These are phyloP conservation scores for Penicillium sp. DNA, from an alignment of 2,329 filamentous ascomycete genomes.

Conservation along the genomic window DNA sequence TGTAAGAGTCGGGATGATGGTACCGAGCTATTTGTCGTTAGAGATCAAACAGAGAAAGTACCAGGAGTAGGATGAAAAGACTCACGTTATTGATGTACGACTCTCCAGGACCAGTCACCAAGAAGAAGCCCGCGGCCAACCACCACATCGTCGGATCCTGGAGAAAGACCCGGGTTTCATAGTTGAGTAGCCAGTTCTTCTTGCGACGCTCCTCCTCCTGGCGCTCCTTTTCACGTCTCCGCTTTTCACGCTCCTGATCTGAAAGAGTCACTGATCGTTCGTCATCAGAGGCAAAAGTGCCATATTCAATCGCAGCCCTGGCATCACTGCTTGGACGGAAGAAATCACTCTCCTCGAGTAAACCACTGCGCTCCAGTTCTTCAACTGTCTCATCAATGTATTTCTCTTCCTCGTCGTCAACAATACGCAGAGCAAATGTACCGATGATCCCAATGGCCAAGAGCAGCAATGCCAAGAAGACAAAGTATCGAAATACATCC, in stretches of 20 bases:
- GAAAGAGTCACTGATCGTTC: slow-evolving; percentile 37
- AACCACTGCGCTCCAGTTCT: slow-evolving; percentile 81
- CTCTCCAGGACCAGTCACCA: slow-evolving; percentile 92
- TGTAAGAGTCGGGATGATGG: slow-evolving; percentile 81
- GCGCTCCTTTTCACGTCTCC: slow-evolving; percentile 40
- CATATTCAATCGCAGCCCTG: slow-evolving; percentile 41
- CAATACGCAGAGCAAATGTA: slow-evolving; percentile 66
- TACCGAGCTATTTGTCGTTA: slow-evolving; percentile 57
- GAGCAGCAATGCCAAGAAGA: slow-evolving; percentile 74
- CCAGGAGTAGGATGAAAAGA: not conserved
- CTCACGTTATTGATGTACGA: slow-evolving; percentile 86
- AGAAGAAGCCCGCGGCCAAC: slow-evolving; percentile 82
- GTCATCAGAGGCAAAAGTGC: slow-evolving; percentile 38
- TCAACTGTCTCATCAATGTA: slow-evolving; percentile 87
- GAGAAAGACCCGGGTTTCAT: slow-evolving; percentile 80
- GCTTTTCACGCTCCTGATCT: slow-evolving; percentile 42
- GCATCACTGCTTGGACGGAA: slow-evolving; percentile 54
- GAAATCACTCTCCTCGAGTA: slow-evolving; percentile 67
- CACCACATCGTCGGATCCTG: slow-evolving; percentile 93
- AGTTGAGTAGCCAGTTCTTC: slow-evolving; percentile 87
- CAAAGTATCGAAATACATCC: slow-evolving; percentile 78
- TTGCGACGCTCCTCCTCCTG: slow-evolving; percentile 60
- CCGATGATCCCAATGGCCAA: slow-evolving; percentile 67
- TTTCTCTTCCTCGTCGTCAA: slow-evolving; percentile 70
- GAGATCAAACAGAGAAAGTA: not conserved